Conservation (phyloP, 164 flowering plant species). For the Warburgia ugandensis region DNA sequence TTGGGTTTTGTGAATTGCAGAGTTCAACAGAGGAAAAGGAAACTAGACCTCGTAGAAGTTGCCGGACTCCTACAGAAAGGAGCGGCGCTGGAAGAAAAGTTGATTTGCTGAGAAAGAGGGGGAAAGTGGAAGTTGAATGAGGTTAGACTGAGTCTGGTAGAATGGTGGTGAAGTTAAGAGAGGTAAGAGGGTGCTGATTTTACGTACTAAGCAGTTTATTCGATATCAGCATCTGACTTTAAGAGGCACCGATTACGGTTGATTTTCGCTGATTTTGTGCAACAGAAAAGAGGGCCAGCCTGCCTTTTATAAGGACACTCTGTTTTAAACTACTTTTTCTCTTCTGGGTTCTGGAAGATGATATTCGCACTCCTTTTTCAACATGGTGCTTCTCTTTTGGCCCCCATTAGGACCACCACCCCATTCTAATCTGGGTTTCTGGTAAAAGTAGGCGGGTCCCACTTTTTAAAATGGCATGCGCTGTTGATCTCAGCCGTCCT, state of each 20-base stretch:
- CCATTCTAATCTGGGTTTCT: not conserved
- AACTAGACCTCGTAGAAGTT: too few relatives aligned
- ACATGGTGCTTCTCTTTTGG: not conserved
- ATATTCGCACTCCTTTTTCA: not conserved
- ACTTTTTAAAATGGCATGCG: not conserved
- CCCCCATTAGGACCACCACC: not conserved
- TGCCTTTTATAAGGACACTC: not conserved
- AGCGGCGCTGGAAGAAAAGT: too few relatives aligned
- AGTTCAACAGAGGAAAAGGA: too few relatives aligned
- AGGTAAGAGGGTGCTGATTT: too few relatives aligned
- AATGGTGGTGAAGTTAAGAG: too few relatives aligned
- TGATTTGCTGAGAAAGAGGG: too few relatives aligned
- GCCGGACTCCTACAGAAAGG: too few relatives aligned
- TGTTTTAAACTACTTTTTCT: not conserved
- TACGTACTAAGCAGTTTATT: not conserved
- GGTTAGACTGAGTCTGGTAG: too few relatives aligned
- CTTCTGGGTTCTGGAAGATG: not conserved
- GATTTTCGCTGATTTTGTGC: conserved; percentile 5
- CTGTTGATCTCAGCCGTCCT: too few relatives aligned
- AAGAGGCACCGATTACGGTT: not conserved
- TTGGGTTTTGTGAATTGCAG: too few relatives aligned
- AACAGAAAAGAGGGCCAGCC: not conserved
- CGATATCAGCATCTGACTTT: not conserved
- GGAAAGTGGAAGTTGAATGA: too few relatives aligned
- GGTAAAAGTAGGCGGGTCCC: not conserved